Evolutionary conservation across 148 eudicot species (phyloP), one percentile per base, ranked within the genome.

Genomic region (Camellia sinensis): DNA sequence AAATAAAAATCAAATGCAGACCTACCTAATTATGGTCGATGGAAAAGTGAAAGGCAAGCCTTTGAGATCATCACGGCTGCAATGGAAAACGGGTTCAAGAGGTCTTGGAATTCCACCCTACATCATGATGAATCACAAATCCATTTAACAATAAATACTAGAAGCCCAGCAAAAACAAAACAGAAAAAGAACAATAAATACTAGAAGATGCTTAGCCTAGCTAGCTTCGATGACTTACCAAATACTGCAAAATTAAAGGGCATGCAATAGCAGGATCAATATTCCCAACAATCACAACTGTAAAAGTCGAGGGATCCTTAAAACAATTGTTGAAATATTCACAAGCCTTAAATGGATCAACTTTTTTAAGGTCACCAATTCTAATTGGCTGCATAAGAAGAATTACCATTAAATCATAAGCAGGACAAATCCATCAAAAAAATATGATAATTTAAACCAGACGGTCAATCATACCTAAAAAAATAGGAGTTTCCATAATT

Each of bases 51-150:
- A 90, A 43, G 97, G 97, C 78, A 93, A 82, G 77, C 97, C 95
- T 86, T 87, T 91, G 81, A 93, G 89, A 80, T 91, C 87, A 84
- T 93, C 95, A 61, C 95, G 97, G 72, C 78, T 87, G 70, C 85
- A 91, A 57, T 90, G 83, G 59, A 93, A 45, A 82, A 93, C 68
- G 43, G 95, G 89, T 80, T 82, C 79, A 48, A 82, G 79, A 85
- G 93, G 92, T 83, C 87, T 89, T 78, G 91, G 97, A 77, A 93
- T 91, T 79, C 97, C 97, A 82, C 97, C 95, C 97, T 93, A 87
- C 87, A 84, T 29, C 37, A 29, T 59, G 45, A 13, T 43, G 62
- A 85, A 74, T 43, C 61, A 64, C 18, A 44, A 54, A 77, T 54
- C 2, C 69, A 68, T 48, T 56, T 64, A 44, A 19, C 19, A 52